These are phyloP conservation scores for Floccularia luteovirens DNA, from an alignment of 768 basidiomycete genomes.

Conservation along the genomic window DNA sequence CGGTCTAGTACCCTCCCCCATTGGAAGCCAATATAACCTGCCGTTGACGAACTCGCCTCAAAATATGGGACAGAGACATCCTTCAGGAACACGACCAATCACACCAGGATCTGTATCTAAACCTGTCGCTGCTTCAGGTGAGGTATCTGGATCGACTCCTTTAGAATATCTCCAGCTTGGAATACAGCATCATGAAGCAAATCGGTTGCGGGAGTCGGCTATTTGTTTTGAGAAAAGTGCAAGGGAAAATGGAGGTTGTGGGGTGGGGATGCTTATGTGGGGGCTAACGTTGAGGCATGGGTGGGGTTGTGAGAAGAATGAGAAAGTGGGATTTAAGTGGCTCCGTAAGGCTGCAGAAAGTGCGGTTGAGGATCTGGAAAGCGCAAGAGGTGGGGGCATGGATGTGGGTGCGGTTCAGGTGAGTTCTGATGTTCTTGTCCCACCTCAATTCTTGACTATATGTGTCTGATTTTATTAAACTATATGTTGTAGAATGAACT, in stretches of 20 bases:
- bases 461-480: too few relatives aligned
- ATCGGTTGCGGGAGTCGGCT: conserved; percentile 62
- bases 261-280: conserved; percentile 91
- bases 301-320: conserved; percentile 81
- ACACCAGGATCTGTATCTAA: background rate
- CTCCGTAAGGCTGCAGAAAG: conserved; percentile 73
- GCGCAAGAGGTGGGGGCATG: conserved; percentile 40
- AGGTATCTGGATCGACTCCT: conserved; percentile 26
- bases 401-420: conserved; percentile 51
- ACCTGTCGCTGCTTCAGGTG: background rate
- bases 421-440: too few relatives aligned
- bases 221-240: conserved; percentile 72
- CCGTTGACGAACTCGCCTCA: conserved; percentile 4
- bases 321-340: conserved; percentile 77
- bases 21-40: conserved; percentile 9
- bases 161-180: conserved; percentile 71
- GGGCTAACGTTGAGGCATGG: conserved; percentile 80
- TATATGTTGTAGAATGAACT: conserved; percentile 54
- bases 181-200: conserved; percentile 71
- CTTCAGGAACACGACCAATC: conserved; percentile 2
- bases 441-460: too few relatives aligned
- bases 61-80: background rate
- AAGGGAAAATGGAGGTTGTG: conserved; percentile 68
- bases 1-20: conserved; percentile 34
- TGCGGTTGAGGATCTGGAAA: conserved; percentile 72